These are phyloP conservation scores for Cryptococcus jaspeensis DNA, from an alignment of 1,284 basidiomycete genomes.

Conservation along the genomic window DNA sequence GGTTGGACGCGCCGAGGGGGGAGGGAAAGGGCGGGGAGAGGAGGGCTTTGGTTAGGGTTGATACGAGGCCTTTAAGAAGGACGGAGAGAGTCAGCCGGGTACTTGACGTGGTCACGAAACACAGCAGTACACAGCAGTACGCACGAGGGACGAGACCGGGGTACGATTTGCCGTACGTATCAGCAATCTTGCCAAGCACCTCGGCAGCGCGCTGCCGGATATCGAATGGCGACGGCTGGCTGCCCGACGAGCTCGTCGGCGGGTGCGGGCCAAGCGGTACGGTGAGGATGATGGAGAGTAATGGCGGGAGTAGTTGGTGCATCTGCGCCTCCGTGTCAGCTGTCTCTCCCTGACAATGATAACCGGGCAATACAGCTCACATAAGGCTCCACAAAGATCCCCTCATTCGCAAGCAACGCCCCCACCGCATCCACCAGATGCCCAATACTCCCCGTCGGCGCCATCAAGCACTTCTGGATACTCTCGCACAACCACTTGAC, in stretches of 20 bases:
- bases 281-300: constrained; percentile 86
- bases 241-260: constrained; percentile 50
- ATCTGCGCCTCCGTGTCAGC: constrained; percentile 57
- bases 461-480: constrained; percentile 58
- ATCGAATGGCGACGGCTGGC: constrained; percentile 48
- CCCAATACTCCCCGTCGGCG: constrained; percentile 66
- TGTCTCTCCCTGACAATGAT: not conserved
- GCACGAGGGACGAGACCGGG: constrained; percentile 53
- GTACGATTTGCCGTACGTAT: constrained; percentile 54
- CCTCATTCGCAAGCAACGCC: constrained; percentile 76
- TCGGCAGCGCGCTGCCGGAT: constrained; percentile 75
- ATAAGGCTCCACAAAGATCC: constrained; percentile 94
- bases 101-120: too few relatives aligned
- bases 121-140: constrained; percentile 52
- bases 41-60: constrained; percentile 84
- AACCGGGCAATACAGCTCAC: constrained; percentile 56
- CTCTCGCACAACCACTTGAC: constrained; percentile 93
- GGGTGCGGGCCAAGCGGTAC: constrained; percentile 62
- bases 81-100: not conserved
- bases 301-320: constrained; percentile 90
- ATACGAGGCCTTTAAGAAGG: constrained; percentile 78
- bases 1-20: constrained; percentile 37
- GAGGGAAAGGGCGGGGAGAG: constrained; percentile 43
- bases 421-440: constrained; percentile 77
- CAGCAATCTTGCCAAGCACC: constrained; percentile 70